A percentile compares a stretch with the other conserved stretches of the same genome.
phyloP scores from a whole-genome alignment of 257 asterid genomes.

The Solanum pennellii region DNA sequence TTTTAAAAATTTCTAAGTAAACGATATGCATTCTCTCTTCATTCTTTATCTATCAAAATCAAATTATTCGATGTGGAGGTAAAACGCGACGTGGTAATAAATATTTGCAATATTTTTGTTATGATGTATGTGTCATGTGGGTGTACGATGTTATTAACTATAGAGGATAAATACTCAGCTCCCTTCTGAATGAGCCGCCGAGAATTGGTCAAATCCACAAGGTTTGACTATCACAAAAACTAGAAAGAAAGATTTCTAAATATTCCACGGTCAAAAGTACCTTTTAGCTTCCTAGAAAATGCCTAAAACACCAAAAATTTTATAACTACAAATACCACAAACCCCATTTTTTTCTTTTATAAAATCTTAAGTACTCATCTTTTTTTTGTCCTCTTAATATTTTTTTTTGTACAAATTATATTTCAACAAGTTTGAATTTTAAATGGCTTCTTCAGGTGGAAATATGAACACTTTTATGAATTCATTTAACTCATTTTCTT shows the following conservation, averaged over 20 bases:
- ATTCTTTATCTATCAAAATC: too few relatives aligned
- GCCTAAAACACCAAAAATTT: not conserved
- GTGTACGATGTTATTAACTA: not conserved
- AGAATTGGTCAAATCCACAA: slow-evolving; percentile 54
- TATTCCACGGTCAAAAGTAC: slow-evolving; percentile 25
- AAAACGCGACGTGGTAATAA: not conserved
- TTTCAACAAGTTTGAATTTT: not conserved
- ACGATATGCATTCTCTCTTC: not conserved
- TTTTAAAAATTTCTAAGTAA: too few relatives aligned
- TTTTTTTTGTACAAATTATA: not conserved
- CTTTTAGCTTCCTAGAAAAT: slow-evolving; percentile 15
- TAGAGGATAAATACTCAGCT: not conserved
- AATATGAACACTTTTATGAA: slow-evolving; percentile 7
- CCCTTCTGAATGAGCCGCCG: slow-evolving; percentile 51
- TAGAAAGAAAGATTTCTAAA: not conserved
- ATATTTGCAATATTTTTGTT: too few relatives aligned
- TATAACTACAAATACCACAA: not conserved
- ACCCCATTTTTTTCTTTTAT: not conserved
- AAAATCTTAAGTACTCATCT: not conserved
- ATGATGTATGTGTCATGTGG: not conserved
- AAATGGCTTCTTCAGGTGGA: slow-evolving; percentile 27
- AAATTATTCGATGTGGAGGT: not conserved
- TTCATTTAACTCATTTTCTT: slow-evolving; percentile 9
- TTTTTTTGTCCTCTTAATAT: not conserved
- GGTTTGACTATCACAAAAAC: slow-evolving; percentile 17